Evolutionary conservation across 2,329 filamentous ascomycete genomes (phyloP), one percentile per base, ranked within the genome.

Genomic region (Curvularia spicifera): DNA sequence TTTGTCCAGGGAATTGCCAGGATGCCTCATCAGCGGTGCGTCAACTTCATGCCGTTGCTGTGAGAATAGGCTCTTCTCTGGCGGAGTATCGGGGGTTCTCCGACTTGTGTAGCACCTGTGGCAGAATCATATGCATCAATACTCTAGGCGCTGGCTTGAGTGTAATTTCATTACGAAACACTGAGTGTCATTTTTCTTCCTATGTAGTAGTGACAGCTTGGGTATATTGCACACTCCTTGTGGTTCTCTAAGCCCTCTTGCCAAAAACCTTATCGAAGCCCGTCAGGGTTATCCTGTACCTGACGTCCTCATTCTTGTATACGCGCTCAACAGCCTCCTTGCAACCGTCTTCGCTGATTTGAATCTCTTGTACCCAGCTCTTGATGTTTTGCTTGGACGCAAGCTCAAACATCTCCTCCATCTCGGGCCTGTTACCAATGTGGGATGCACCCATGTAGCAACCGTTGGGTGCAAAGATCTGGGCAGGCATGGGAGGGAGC

Each of bases 401-500:
- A 35, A 83, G 72, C 65, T 83, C 78, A 42, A 83, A 70, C 81
- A 83, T 83, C 62, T 79, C 79, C 55, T 79, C 68, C 80, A 83
- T 82, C 75, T 83, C 81, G 4, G 79, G 78, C 18, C 78, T 69
- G 74, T 80, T 81, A 20, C 80, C 81, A 60, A 83, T 82, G 70
- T 83, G 81, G 57, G 77, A 80, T 20, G 81, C 80, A 44, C 81
- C 81, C 61, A 83, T 78, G 71, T 78, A 83, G 75, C 78, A 81
- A 12, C 91, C 91, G 78, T 94, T 96, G 64, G 78, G 78, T 59
- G 91, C 83, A 70, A 96, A 89, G 72, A 87, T 86, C 81, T 93
- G 89, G 50, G 90, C 88, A 78, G 86, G 87, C 65, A 95, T 83
- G 53, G 82, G 79, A 56, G 91, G 86, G 10, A 91, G 86, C 44